phyloP scores from a whole-genome alignment of 331 rosid species.

The Quercus lobata region DNA sequence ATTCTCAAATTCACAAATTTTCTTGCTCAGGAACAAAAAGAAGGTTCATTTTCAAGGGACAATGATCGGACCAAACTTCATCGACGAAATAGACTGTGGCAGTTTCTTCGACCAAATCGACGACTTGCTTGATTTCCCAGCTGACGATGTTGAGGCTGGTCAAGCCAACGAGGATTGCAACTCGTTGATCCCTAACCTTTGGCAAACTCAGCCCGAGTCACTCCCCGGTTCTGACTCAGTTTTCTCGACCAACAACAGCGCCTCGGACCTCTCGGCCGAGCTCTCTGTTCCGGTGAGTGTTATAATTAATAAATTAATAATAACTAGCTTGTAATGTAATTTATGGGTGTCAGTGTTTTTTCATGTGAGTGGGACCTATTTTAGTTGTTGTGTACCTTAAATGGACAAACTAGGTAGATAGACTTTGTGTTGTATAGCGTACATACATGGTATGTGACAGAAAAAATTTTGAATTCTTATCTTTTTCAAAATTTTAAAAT shows the following conservation, averaged over 20 bases:
- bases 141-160: conserved; percentile 63
- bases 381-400: neutral
- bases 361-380: neutral
- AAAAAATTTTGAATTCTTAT: neutral
- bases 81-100: conserved; percentile 87
- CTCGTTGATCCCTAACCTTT: conserved; percentile 42
- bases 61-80: conserved; percentile 77
- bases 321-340: neutral
- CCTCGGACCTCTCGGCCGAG: conserved; percentile 87
- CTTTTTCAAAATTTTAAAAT: neutral
- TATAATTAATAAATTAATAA: too few relatives aligned
- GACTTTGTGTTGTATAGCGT: too few relatives aligned
- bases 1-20: too few relatives aligned
- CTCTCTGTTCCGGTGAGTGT: conserved; percentile 94
- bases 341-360: conserved; percentile 20
- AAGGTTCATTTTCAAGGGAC: neutral
- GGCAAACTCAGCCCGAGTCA: conserved; percentile 56
- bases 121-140: conserved; percentile 82
- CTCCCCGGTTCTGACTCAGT: conserved; percentile 60
- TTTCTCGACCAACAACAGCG: conserved; percentile 58
- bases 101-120: conserved; percentile 96
- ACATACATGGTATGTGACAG: neutral
- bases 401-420: too few relatives aligned
- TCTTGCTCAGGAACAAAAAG: too few relatives aligned
- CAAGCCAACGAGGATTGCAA: conserved; percentile 29